Percentiles rank a stretch among this genome's conserved stretches.
These are phyloP conservation scores for Septoria petroselini DNA, from an alignment of 2,329 filamentous ascomycete genomes.

Conservation along the genomic window DNA sequence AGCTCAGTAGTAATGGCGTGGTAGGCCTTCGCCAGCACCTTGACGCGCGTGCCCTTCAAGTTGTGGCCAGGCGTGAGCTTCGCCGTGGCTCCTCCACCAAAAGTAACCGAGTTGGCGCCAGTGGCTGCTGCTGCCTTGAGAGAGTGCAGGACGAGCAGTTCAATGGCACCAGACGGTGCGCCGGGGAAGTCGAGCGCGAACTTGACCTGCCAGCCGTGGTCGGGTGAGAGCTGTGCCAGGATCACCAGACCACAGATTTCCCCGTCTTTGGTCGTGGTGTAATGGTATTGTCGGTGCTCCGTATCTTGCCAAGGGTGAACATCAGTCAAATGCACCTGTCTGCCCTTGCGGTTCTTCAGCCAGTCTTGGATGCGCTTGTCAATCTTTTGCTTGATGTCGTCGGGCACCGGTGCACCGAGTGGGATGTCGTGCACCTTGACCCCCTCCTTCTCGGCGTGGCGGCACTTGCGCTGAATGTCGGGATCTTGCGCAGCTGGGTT, in stretches of 20 bases:
- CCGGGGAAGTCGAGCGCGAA: constrained; percentile 92
- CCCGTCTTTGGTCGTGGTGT: constrained; percentile 69
- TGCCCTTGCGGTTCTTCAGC: constrained; percentile 75
- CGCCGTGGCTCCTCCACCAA: constrained; percentile 76
- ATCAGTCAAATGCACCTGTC: constrained; percentile 85
- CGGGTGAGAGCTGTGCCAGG: constrained; percentile 73
- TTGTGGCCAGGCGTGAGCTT: constrained; percentile 77
- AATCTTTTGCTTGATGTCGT: constrained; percentile 66
- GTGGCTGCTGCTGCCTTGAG: constrained; percentile 59
- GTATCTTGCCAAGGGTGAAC: constrained; percentile 84
- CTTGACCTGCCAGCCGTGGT: constrained; percentile 89
- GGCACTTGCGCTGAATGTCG: constrained; percentile 69
- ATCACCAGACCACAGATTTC: constrained; percentile 75
- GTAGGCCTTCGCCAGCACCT: constrained; percentile 79
- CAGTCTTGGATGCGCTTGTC: constrained; percentile 74
- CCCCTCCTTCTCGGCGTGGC: constrained; percentile 77
- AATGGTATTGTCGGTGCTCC: constrained; percentile 81
- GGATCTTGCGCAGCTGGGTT: constrained; percentile 64
- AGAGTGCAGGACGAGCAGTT: constrained; percentile 72
- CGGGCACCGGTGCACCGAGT: constrained; percentile 59
- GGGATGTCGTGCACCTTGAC: constrained; percentile 74
- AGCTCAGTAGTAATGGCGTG: constrained; percentile 76
- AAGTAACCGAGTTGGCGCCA: constrained; percentile 70
- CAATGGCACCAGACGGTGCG: constrained; percentile 81
- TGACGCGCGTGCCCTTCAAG: constrained; percentile 73